These are phyloP conservation scores for Solanum pinnatisectum DNA, from an alignment of 257 asterid genomes.

Conservation along the genomic window DNA sequence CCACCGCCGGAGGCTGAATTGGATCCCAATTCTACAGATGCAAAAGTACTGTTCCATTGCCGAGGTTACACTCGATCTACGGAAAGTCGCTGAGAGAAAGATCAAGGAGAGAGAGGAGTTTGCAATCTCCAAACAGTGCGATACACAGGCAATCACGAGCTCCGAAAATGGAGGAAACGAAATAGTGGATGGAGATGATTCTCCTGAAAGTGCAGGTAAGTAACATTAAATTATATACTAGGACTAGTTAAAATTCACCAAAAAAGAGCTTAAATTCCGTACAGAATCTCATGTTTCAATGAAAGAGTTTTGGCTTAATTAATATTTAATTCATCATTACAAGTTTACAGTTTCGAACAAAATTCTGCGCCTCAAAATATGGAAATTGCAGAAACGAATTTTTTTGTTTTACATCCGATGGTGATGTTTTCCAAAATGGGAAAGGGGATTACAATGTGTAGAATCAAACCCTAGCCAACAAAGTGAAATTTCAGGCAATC, in stretches of 20 bases:
- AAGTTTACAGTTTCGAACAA: background rate
- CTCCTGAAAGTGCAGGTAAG: slow-evolving; percentile 74
- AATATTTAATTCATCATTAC: background rate
- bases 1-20: slow-evolving; percentile 71
- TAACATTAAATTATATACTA: background rate
- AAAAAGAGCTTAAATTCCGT: background rate
- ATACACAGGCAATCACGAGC: background rate
- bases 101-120: slow-evolving; percentile 23
- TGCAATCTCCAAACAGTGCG: slow-evolving; percentile 1
- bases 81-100: slow-evolving; percentile 47
- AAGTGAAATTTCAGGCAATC: too few species aligned
- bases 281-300: background rate
- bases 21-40: slow-evolving; percentile 98
- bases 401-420: background rate
- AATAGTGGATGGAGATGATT: slow-evolving; percentile 42
- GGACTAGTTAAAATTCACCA: background rate
- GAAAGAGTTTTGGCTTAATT: background rate
- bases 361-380: background rate
- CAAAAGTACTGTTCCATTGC: slow-evolving; percentile 81
- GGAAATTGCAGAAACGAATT: background rate
- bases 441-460: too few species aligned
- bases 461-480: too few species aligned
- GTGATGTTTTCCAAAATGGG: background rate
- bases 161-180: slow-evolving; percentile 41
- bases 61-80: slow-evolving; percentile 65